A percentile compares a stretch with the other conserved stretches of the same genome.
Conservation (phyloP, 2,329 filamentous ascomycete species). For the Pseudogymnoascus sp. region DNA sequence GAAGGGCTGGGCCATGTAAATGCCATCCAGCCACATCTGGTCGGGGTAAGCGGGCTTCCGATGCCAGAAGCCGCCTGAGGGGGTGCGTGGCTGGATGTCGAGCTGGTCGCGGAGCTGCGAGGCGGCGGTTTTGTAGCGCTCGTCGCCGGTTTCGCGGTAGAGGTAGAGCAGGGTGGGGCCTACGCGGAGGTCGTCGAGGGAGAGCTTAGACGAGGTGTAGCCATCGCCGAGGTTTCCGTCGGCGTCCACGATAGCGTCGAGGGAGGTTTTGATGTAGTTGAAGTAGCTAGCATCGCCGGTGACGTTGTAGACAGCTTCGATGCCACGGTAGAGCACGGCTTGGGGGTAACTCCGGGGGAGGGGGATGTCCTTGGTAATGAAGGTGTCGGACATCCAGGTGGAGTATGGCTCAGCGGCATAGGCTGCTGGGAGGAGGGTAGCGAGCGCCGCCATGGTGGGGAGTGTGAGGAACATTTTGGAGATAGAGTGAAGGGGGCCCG, state of each 20-base stretch:
- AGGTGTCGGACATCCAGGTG: slow-evolving; percentile 36
- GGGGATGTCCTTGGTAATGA: slow-evolving; percentile 32
- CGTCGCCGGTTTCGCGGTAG: slow-evolving; percentile 37
- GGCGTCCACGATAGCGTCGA: slow-evolving; percentile 38
- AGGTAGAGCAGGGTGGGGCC: slow-evolving; percentile 44
- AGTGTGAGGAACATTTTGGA: not conserved
- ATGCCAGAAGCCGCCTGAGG: slow-evolving; percentile 47
- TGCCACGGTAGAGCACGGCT: slow-evolving; percentile 38
- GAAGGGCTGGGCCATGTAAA: slow-evolving; percentile 37
- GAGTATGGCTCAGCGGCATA: not conserved
- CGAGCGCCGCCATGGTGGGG: not conserved
- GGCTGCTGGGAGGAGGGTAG: not conserved
- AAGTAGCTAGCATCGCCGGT: slow-evolving; percentile 36
- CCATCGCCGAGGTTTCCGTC: slow-evolving; percentile 37
- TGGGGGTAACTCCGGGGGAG: slow-evolving; percentile 37
- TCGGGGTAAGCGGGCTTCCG: slow-evolving; percentile 37
- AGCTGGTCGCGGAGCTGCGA: slow-evolving; percentile 38
- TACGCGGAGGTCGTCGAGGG: slow-evolving; percentile 43
- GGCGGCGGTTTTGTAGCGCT: slow-evolving; percentile 42
- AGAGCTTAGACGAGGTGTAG: slow-evolving; percentile 40
- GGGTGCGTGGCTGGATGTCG: slow-evolving; percentile 40
- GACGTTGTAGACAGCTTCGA: slow-evolving; percentile 37
- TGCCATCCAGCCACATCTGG: slow-evolving; percentile 51
- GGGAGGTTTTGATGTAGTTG: slow-evolving; percentile 36
- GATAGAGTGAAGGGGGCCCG: not conserved